Conservation (phyloP, 257 asterid genomes). For the Apocynum venetum region DNA sequence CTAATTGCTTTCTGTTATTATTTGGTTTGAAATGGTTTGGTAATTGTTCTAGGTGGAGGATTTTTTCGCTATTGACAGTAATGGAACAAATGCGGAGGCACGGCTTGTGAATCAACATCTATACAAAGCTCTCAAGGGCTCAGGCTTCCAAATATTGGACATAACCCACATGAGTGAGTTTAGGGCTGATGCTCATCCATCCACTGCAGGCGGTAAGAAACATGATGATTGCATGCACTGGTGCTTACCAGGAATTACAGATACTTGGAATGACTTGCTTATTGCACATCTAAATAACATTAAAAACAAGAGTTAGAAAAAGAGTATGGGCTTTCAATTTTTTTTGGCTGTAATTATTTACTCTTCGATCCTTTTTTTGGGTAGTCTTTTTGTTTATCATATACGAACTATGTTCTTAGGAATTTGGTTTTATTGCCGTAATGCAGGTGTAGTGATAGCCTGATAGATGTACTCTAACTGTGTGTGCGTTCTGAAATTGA, state of each 20-base stretch:
- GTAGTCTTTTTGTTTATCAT: neutral
- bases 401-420: neutral
- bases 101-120: slow-evolving; percentile 79
- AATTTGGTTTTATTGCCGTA: neutral
- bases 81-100: slow-evolving; percentile 83
- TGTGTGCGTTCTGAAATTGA: neutral
- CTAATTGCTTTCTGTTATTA: neutral
- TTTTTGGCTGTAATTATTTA: neutral
- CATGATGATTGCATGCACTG: slow-evolving; percentile 98
- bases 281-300: slow-evolving; percentile 45
- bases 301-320: slow-evolving; percentile 19
- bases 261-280: slow-evolving; percentile 88
- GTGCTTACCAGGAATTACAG: slow-evolving; percentile 93
- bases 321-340: neutral
- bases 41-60: slow-evolving; percentile 58
- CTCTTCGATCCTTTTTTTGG: neutral
- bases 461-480: neutral
- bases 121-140: slow-evolving; percentile 46
- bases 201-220: slow-evolving; percentile 73
- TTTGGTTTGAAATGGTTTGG: neutral
- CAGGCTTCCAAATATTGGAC: slow-evolving; percentile 55
- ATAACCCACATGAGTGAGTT: slow-evolving; percentile 70
- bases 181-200: slow-evolving; percentile 92
- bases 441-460: neutral
- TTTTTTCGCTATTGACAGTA: slow-evolving; percentile 52